phyloP scores from a whole-genome alignment of 106 monocot genomes.

The Amphibolis antarctica region DNA sequence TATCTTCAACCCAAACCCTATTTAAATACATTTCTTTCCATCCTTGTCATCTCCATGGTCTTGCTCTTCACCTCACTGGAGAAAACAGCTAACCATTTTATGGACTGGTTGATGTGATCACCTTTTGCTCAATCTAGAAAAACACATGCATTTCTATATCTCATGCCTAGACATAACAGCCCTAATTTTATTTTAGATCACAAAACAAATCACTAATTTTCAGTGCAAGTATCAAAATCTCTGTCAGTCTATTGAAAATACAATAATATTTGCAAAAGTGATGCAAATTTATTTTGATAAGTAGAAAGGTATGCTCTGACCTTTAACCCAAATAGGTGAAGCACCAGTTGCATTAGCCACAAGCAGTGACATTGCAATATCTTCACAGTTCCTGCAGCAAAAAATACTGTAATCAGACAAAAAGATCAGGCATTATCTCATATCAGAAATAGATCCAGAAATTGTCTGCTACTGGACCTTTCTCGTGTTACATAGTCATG shows the following conservation, averaged over 20 bases:
- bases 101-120: too few species aligned
- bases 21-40: too few species aligned
- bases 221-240: not conserved
- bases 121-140: too few species aligned
- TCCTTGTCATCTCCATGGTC: too few species aligned
- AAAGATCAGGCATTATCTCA: not conserved
- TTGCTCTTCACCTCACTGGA: too few species aligned
- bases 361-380: conserved; percentile 73
- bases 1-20: too few species aligned
- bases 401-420: not conserved
- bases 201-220: not conserved
- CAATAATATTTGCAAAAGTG: not conserved
- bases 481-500: conserved; percentile 39
- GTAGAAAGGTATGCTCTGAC: conserved; percentile 8
- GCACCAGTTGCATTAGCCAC: conserved; percentile 46
- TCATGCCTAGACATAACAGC: not conserved
- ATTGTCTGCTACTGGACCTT: not conserved
- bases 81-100: too few species aligned
- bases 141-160: too few species aligned
- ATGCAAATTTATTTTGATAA: not conserved
- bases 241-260: not conserved
- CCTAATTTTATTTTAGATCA: not conserved
- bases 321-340: conserved; percentile 72
- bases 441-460: not conserved
- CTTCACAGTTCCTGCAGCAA: conserved; percentile 51